Conservation (phyloP, 352 stramenopile species). For the Salisapilia sapeloensis region DNA sequence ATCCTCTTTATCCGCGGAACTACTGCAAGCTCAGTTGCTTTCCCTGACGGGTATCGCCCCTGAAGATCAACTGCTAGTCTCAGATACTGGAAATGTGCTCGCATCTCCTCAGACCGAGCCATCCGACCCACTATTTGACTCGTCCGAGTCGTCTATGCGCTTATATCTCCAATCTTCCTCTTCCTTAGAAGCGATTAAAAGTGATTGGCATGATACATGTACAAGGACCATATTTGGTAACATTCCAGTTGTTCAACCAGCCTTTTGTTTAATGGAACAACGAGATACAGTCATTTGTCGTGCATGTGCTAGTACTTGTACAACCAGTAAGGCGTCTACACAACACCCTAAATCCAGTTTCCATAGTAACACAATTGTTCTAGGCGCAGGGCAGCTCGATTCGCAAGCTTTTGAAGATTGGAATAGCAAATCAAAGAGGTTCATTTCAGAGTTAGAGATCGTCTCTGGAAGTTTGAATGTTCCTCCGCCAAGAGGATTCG, state of each 20-base stretch:
- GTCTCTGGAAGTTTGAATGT: conserved; percentile 39
- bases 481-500: conserved; percentile 24
- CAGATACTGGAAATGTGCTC: conserved; percentile 18
- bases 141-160: conserved; percentile 6
- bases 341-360: neutral
- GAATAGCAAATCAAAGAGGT: conserved; percentile 10
- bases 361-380: neutral
- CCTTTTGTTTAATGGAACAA: conserved; percentile 12
- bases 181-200: conserved; percentile 3
- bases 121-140: neutral
- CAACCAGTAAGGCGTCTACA: conserved; percentile 17
- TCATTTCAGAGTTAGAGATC: conserved; percentile 47
- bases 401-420: conserved; percentile 25
- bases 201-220: conserved; percentile 46
- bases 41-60: conserved; percentile 41
- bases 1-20: conserved; percentile 16
- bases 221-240: conserved; percentile 37
- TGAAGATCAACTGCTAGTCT: conserved; percentile 38
- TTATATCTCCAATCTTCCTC: conserved; percentile 22
- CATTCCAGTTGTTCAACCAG: conserved; percentile 23
- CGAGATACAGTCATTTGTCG: conserved; percentile 21
- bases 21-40: conserved; percentile 54
- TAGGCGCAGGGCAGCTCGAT: conserved; percentile 20
- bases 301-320: conserved; percentile 43
- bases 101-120: conserved; percentile 3